Base-by-base conservation (phyloP, 441 rosid genomes). In the Euphorbia schlechtendalii region DNA sequence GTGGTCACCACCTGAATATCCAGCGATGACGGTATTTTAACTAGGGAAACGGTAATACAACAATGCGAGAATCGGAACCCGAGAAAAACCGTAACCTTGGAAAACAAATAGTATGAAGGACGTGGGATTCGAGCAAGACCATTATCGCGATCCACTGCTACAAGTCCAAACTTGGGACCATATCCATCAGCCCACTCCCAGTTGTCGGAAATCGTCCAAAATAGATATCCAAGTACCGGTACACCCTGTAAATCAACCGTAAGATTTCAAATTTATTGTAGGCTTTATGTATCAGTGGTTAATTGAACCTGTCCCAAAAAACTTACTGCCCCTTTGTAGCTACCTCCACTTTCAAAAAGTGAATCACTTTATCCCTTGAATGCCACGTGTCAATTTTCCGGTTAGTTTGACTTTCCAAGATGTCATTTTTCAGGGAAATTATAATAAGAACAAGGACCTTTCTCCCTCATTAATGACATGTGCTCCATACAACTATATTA, bases 131-230 rank as follows among this genome's bases (percentile, higher is more conserved):
- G 77, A 48, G 92, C 83, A 70, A 93, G 85, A 76, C 65, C 32
- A 68, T 90, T 86, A 67, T 84, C 77, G 58, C 97, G 91, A 72
- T 93, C 92, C 61, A 90, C 98, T 10, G 88, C 84, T n/a, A 88
- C 96, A 58, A 93, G 91, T 66, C 98, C 98, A 75, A 93, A 93
- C 81, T 93, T 93, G 56, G 97, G 98, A 74, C 98, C 98, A 74
- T 93, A 93, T 34, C 98, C 98, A 79, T 93, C 96, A 59, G 98
- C 98, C 98, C 97, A 90, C 76, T 93, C 98, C 97, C 98, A 93
- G 63, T 93, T 93, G 76, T 90, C 98, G 15, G 98, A 93, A 61
- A 86, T 84, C 48, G 98, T 93, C 98, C 98, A 93, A 73, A 93
- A 93, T 10, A 90, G 45, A 81, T 90, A 89, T 73, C 98, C 98